Evolutionary conservation across 345 rosid genomes (phyloP), one percentile per base, ranked within the genome.

Genomic region (Moringa oleifera): DNA sequence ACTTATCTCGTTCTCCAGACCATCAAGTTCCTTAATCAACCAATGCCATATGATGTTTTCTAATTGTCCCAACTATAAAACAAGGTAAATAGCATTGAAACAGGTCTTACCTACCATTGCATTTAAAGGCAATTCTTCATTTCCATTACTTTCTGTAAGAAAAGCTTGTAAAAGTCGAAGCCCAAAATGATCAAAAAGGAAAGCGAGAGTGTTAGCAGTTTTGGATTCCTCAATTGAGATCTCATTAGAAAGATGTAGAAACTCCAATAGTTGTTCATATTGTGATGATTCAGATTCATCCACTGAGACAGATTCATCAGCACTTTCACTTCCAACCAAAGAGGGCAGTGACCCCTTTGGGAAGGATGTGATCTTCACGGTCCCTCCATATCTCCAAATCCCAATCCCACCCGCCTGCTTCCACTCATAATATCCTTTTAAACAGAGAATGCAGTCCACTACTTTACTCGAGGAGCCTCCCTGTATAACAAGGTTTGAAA

Each of bases 311-410:
- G 97, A 90, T 58, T 90, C 97, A 47, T 90, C 96, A 2, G 87
- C 79, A 74, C 84, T 86, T 74, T 88, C 98, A 56, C 91, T 85
- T 51, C 97, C 81, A 36, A 84, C 65, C 59, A 80, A 65, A 50
- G 84, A 89, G 7, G 75, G 62, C 0, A 87, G 76, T n/a, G 92
- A 83, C 57, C 71, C 79, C 73, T 85, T 94, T 0, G 92, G 92
- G 17, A 94, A 77, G 53, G 91, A 79, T 11, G 81, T 84, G 58
- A 94, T 94, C 84, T 84, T 94, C 57, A 94, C 97, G 19, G 87
- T 88, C 45, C 99, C 99, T 57, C 99, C 99, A 62, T 94, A 94
- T 58, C 97, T 83, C 99, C 99, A 94, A 21, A 94, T 83, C 65
- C 99, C 99, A 18, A 80, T 81, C 55, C 95, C 99, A 60, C 99